Conservation (phyloP, 768 basidiomycete species). For the Mycena crocata region DNA sequence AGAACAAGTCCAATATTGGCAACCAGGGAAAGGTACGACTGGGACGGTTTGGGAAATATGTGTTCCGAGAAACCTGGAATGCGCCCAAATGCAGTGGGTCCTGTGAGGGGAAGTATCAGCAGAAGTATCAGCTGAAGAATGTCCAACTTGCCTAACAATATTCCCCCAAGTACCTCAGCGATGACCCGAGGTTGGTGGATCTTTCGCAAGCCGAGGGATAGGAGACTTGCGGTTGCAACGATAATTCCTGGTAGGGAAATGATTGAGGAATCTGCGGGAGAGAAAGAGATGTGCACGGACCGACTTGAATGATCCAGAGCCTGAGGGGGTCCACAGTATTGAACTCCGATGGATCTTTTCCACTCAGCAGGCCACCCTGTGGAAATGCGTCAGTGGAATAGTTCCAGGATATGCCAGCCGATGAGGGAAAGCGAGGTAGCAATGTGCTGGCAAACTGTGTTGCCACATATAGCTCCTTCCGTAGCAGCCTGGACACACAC, state of each 20-base stretch:
- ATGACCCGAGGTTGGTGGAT: slow-evolving; percentile 89
- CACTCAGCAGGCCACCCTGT: slow-evolving; percentile 81
- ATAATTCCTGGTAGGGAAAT: slow-evolving; percentile 71
- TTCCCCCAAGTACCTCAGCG: slow-evolving; percentile 88
- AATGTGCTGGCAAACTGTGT: no score
- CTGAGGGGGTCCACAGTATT: slow-evolving; percentile 77
- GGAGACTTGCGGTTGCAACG: slow-evolving; percentile 79
- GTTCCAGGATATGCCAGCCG: no score
- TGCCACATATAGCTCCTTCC: no score
- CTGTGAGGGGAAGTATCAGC: slow-evolving; percentile 37
- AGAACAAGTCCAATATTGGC: slow-evolving; percentile 91
- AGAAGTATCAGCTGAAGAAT: neutral
- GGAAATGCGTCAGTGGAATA: neutral
- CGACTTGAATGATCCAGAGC: slow-evolving; percentile 84
- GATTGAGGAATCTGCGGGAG: no score
- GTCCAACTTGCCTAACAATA: slow-evolving; percentile 71
- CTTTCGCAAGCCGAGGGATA: slow-evolving; percentile 78
- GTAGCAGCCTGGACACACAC: slow-evolving; percentile 36
- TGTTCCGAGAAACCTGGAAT: slow-evolving; percentile 90
- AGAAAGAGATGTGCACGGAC: slow-evolving; percentile 61
- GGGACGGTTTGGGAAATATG: slow-evolving; percentile 81
- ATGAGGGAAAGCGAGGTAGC: no score
- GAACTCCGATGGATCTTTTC: slow-evolving; percentile 77
- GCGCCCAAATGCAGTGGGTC: slow-evolving; percentile 70
- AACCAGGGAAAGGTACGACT: slow-evolving; percentile 84